Conservation (phyloP, 441 rosid genomes). For the Mallotus repandus region DNA sequence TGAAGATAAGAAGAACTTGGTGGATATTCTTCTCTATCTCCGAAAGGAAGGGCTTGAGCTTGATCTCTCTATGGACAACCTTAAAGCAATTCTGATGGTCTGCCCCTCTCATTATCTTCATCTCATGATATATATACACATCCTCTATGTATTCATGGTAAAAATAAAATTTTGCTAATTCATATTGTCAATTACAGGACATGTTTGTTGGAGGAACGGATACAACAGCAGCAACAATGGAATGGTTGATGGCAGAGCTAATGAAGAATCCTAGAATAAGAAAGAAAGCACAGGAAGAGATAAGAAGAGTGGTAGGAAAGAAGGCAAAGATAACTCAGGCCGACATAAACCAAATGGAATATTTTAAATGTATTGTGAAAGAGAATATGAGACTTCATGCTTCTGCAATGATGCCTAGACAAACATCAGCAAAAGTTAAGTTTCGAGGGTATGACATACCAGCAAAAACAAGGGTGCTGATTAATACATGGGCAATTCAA, state of each 20-base stretch:
- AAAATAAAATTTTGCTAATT: background rate
- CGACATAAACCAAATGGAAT: constrained; percentile 11
- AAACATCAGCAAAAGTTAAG: constrained; percentile 12
- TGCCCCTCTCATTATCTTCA: background rate
- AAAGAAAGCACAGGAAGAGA: constrained; percentile 35
- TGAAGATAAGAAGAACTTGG: constrained; percentile 25
- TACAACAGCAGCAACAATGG: constrained; percentile 27
- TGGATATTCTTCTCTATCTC: constrained; percentile 35
- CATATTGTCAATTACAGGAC: constrained; percentile 21
- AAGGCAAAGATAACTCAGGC: constrained; percentile 5
- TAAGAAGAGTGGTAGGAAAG: constrained; percentile 16
- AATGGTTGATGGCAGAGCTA: constrained; percentile 37
- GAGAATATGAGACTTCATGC: constrained; percentile 12
- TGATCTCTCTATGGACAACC: constrained; percentile 27
- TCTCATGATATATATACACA: background rate
- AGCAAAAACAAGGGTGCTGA: constrained; percentile 12
- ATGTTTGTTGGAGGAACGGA: constrained; percentile 34
- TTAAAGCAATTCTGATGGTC: constrained; percentile 36
- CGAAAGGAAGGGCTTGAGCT: constrained; percentile 29
- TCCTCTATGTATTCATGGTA: no score
- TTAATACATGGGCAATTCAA: constrained; percentile 10
- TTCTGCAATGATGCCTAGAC: constrained; percentile 11
- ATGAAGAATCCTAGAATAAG: constrained; percentile 28
- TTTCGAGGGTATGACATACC: constrained; percentile 16
- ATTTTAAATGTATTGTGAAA: constrained; percentile 12